Conservation (phyloP, 2,329 filamentous ascomycete species). For the Rutstroemia sp. region DNA sequence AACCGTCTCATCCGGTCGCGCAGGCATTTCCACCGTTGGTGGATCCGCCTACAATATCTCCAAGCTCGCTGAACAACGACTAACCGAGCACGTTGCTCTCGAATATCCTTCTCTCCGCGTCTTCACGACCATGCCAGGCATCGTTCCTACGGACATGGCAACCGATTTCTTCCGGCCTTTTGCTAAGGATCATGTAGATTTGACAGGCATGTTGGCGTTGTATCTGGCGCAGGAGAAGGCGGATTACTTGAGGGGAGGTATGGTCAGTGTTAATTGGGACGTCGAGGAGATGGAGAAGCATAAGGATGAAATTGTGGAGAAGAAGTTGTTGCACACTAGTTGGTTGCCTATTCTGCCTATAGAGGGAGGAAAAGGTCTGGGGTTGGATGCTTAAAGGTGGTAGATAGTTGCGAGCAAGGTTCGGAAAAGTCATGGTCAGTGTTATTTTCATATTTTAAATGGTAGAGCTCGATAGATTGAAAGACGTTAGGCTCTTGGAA, state of each 20-base stretch:
- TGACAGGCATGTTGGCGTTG: slow-evolving; percentile 29
- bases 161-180: slow-evolving; percentile 25
- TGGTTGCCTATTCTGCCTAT: neutral
- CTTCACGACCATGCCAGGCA: slow-evolving; percentile 41
- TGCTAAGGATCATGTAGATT: slow-evolving; percentile 27
- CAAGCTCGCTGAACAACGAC: neutral
- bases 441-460: too few species aligned
- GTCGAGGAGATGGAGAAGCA: slow-evolving; percentile 29
- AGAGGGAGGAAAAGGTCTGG: neutral
- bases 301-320: slow-evolving; percentile 24
- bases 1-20: neutral
- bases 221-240: slow-evolving; percentile 28
- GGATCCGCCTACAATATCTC: neutral
- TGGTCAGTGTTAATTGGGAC: slow-evolving; percentile 32
- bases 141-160: slow-evolving; percentile 37
- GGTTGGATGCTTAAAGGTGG: neutral
- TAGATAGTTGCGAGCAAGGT: neutral
- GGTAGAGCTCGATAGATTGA: too few species aligned
- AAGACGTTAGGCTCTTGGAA: too few species aligned
- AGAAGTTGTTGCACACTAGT: slow-evolving; percentile 20
- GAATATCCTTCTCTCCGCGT: slow-evolving; percentile 39
- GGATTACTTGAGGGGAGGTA: slow-evolving; percentile 25
- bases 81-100: neutral
- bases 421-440: too few species aligned
- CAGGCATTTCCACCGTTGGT: neutral